Base-by-base conservation (phyloP, 495 filamentous ascomycete species). In the Neurospora discreta region DNA sequence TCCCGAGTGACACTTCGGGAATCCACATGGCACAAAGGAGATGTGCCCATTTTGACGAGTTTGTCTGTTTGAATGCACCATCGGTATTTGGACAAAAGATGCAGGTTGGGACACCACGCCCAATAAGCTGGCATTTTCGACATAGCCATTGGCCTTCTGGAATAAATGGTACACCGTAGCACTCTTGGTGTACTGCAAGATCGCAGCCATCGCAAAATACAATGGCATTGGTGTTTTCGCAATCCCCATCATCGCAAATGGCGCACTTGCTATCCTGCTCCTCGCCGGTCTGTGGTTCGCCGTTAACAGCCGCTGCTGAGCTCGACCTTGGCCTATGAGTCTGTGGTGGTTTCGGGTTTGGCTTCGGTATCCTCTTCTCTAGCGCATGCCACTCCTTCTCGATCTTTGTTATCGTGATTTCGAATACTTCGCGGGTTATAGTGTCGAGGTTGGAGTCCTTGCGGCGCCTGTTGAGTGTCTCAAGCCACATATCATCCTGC, bases 121-220 rank as follows among this genome's bases (percentile, higher is more conserved):
- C 96, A 78, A 97, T 93, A 73, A 97, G 85, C 81, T 97, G 93
- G 81, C 95, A 99, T 81, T 97, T 98, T 46, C 95, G 89, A 82
- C 95, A 99, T 43, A 98, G 84, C 96, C 96, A 99, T 80, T 99
- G 96, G 7, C 95, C 95, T 82, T 98, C 95, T 1, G 95, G 95
- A 77, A 99, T 98, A 82, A 96, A 98, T 39, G 96, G 95, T 68
- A 99, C 95, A 74, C 95, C 95, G 82, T 99, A 99, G 81, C 96
- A 99, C 80, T 99, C 95, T 78, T 99, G 95, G 80, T 99, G 95
- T 44, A 99, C 95, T 6, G 95, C 95, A 30, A 98, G 84, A 82
- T 99, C 95, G 81, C 95, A 98, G 10, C 95, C 96, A 78, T 99
- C 95, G 76, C 95, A 99, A 81, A 99, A 99, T 30, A 99, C 96